Percentiles rank a stretch among this genome's conserved stretches.
Evolutionary conservation across 768 basidiomycete genomes (phyloP).

Genomic region (Naganishia friedmannii): DNA sequence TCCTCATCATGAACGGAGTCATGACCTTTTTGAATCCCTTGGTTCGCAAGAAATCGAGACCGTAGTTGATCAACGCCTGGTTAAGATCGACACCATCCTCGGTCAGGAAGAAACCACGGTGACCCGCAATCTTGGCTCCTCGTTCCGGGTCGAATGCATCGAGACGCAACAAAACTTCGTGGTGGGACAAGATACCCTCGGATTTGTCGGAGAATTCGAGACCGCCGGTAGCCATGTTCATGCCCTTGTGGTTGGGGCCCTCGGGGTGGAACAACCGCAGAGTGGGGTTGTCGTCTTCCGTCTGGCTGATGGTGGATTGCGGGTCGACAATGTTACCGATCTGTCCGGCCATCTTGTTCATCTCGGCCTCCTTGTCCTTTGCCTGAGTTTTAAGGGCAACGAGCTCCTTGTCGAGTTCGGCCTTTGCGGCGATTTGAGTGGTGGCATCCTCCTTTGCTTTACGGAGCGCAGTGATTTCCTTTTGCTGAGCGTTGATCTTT

Average conservation of each 20-base stretch:
- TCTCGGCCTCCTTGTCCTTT: conserved; percentile 69
- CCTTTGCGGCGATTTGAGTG: conserved; percentile 79
- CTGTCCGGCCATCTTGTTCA: conserved; percentile 74
- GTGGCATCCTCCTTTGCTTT: conserved; percentile 92
- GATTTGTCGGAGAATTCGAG: conserved; percentile 59
- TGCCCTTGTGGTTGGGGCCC: conserved; percentile 65
- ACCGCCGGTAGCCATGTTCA: conserved; percentile 38
- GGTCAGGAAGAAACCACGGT: conserved; percentile 93
- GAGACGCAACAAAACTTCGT: conserved; percentile 87
- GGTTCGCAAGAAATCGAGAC: conserved; percentile 83
- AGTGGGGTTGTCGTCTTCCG: conserved; percentile 82
- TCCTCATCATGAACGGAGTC: conserved; percentile 98
- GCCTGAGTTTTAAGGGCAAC: conserved; percentile 71
- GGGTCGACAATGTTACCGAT: conserved; percentile 90
- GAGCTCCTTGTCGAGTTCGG: conserved; percentile 75
- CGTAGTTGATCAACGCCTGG: conserved; percentile 90
- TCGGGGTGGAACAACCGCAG: conserved; percentile 82
- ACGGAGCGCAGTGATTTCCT: conserved; percentile 89
- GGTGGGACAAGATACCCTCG: conserved; percentile 85
- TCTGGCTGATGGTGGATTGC: conserved; percentile 15
- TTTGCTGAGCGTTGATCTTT: conserved; percentile 84
- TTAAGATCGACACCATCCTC: conserved; percentile 96
- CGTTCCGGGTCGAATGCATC: conserved; percentile 97
- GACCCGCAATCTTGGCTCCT: conserved; percentile 83
- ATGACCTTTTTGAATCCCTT: conserved; percentile 88